A percentile compares a stretch with the other conserved stretches of the same genome.
These are phyloP conservation scores for Funneliformis caledonium DNA, from an alignment of 371 early-diverging fungal genomes.

Conservation along the genomic window DNA sequence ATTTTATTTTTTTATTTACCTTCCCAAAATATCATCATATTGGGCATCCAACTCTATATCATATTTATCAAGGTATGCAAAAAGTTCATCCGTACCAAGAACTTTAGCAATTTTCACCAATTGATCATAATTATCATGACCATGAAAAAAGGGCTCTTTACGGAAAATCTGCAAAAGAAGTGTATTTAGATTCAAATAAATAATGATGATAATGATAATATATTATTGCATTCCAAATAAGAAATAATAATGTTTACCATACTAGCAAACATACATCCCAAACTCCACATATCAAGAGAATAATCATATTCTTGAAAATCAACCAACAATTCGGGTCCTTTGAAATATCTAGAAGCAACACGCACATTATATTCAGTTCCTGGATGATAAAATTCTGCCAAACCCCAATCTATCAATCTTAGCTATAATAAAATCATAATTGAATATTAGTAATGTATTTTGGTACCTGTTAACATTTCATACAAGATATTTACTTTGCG, in stretches of 20 bases:
- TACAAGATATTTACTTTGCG: slow-evolving; percentile 63
- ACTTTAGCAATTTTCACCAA: slow-evolving; percentile 97
- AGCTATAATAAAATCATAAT: slow-evolving; percentile 55
- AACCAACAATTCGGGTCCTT: slow-evolving; percentile 99
- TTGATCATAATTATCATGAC: slow-evolving; percentile 98
- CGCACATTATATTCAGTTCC: slow-evolving; percentile 97
- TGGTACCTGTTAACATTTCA: background rate
- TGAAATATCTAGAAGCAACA: slow-evolving; percentile 99
- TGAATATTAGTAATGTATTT: slow-evolving; percentile 42
- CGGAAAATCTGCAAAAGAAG: slow-evolving; percentile 82
- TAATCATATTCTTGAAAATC: slow-evolving; percentile 99
- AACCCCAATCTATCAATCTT: slow-evolving; percentile 99
- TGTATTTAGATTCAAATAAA: background rate
- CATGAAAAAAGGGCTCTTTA: slow-evolving; percentile 99
- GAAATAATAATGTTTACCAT: slow-evolving; percentile 66
- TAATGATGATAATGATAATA: background rate
- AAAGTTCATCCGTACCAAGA: slow-evolving; percentile 93
- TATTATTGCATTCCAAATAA: background rate
- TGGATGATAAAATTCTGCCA: slow-evolving; percentile 99
- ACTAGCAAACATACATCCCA: slow-evolving; percentile 99
- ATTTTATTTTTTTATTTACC: slow-evolving; percentile 42
- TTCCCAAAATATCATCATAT: slow-evolving; percentile 82
- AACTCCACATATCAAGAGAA: slow-evolving; percentile 99
- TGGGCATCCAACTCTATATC: slow-evolving; percentile 87
- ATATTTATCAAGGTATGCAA: slow-evolving; percentile 94